Evolutionary conservation across 768 basidiomycete genomes (phyloP), one percentile per base, ranked within the genome.

Genomic region (Auricularia sp.): DNA sequence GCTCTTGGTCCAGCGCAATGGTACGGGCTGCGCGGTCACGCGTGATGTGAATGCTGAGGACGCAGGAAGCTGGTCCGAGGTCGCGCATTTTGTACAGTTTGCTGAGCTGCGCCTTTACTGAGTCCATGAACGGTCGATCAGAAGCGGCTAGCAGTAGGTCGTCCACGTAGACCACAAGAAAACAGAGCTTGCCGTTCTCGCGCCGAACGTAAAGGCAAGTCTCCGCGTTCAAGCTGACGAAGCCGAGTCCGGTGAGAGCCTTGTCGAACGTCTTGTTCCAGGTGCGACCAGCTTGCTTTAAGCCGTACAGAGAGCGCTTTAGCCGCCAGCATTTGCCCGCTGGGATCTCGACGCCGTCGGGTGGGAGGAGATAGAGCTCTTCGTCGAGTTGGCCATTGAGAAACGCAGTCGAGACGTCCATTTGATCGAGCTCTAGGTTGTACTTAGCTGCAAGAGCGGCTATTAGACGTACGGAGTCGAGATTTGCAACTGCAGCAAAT

Each of bases 401-500:
- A 35, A 64, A 66, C 1, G 65, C 65, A 1, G 37, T 63, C 1
- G 21, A n/a, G 10, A 66, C 54, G 62, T 66, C 65, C 11, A 66
- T 63, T 21, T 47, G 62, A 61, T 24, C 51, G 8, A 35, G 61
- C 64, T 39, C 59, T 37, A 21, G 68, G 68, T 51, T 67, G 45
- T 37, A 63, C 63, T 16, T 62, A 72, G 69, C 62, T 0, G 71
- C 69, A 6, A 66, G 39, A 0, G 66, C 54, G 0, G 68, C 62
- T 21, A 71, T n/a, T 11, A 67, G 34, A 1, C 69, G 65, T 18
- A 75, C 69, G 1, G 73, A 65, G 0, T 71, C 64, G 11, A 70
- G 67, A 47, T 67, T 54, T 42, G 65, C 65, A 0, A 76, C 70
- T 0, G 78, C 77, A 0, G 75, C 68, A 59, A 72, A 78, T 0